Evolutionary conservation across 352 stramenopile species (phyloP).

Genomic region (Phytopythium litorale): DNA sequence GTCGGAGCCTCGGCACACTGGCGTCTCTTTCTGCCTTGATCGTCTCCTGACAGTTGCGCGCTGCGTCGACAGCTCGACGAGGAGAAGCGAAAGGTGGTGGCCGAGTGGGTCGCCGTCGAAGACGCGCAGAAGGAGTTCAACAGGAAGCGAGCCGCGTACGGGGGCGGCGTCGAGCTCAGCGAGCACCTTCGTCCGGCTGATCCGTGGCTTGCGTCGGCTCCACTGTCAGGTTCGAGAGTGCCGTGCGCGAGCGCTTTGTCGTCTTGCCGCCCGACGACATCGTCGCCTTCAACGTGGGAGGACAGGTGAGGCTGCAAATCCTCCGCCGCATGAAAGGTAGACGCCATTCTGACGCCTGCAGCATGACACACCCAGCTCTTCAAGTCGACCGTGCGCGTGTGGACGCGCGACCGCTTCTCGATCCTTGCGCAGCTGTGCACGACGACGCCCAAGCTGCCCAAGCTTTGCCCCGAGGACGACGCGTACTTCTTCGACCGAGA

Average conservation of each 20-base stretch:
- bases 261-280: conserved; percentile 48
- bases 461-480: conserved; percentile 45
- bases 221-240: conserved; percentile 50
- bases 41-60: neutral
- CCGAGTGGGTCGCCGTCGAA: conserved; percentile 65
- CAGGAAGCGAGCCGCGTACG: conserved; percentile 53
- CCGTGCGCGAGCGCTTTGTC: conserved; percentile 45
- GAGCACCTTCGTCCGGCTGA: neutral
- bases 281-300: conserved; percentile 69
- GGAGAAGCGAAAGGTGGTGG: conserved; percentile 73
- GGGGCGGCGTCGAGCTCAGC: neutral
- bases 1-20: conserved; percentile 10
- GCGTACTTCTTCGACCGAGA: conserved; percentile 75
- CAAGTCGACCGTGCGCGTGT: conserved; percentile 68
- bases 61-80: conserved; percentile 38
- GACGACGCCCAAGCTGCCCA: conserved; percentile 45
- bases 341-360: neutral
- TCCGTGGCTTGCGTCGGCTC: neutral
- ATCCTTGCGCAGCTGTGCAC: conserved; percentile 81
- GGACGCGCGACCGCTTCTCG: conserved; percentile 73
- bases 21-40: neutral
- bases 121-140: conserved; percentile 64
- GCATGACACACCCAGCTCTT: conserved; percentile 33
- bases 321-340: neutral
- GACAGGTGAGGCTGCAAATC: conserved; percentile 22